Evolutionary conservation across 495 filamentous ascomycete genomes (phyloP).

Genomic region (Xylaria flabelliformis): DNA sequence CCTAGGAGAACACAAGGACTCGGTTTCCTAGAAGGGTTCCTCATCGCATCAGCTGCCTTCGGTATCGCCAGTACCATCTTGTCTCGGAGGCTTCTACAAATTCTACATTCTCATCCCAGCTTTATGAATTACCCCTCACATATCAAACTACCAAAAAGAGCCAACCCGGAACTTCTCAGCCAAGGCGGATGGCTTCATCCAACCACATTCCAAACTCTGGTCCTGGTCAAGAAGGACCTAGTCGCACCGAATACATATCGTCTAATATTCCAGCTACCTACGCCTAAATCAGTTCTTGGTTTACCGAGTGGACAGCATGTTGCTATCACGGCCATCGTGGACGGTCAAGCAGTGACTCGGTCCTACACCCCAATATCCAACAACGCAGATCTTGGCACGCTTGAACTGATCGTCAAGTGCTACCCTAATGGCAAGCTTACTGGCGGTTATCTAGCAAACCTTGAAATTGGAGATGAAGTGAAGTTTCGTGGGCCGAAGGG

Average conservation of each 20-base stretch:
- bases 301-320: conserved; percentile 62
- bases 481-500: conserved; percentile 58
- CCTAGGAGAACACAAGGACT: conserved; percentile 30
- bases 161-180: conserved; percentile 42
- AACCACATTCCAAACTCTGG: conserved; percentile 52
- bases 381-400: conserved; percentile 53
- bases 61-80: conserved; percentile 35
- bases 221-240: conserved; percentile 46
- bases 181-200: conserved; percentile 52
- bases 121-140: conserved; percentile 52
- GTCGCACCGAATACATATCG: conserved; percentile 56
- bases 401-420: conserved; percentile 58
- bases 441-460: conserved; percentile 52
- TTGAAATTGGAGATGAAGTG: conserved; percentile 52
- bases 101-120: conserved; percentile 44
- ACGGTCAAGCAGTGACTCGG: conserved; percentile 51
- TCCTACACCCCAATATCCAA: conserved; percentile 62
- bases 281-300: conserved; percentile 48
- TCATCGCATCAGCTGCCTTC: conserved; percentile 42
- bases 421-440: conserved; percentile 58
- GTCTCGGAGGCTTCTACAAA: conserved; percentile 35
- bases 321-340: conserved; percentile 53
- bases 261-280: conserved; percentile 57
- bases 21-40: conserved; percentile 44
- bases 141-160: conserved; percentile 40